Evolutionary conservation across 768 basidiomycete genomes (phyloP), one percentile per base, ranked within the genome.

Genomic region (Fomitopsis pulvina): DNA sequence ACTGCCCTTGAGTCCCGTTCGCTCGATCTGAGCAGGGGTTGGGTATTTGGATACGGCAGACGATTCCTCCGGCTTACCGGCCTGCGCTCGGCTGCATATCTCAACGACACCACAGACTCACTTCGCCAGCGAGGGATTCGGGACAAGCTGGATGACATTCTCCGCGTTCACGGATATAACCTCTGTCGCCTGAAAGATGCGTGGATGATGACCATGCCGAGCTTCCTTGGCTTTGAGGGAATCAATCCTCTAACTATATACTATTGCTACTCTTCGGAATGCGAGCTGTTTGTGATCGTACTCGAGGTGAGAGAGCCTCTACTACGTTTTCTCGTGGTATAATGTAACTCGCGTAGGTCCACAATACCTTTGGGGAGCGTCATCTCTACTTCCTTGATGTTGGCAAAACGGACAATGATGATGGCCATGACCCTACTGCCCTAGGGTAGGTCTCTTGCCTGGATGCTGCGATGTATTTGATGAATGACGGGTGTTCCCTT

Each of bases 171-270:
- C 3, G 46, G 56, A 22, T 20, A 48, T 28, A 25, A 40, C 20
- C n/a, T 4, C 7, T 7, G 12, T 22, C 21, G 14, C n/a, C 29
- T 83, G 4, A 66, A 71, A 5, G 79, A 79, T 51, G 74, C 77
- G 0, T 90, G 84, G 83, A 76, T 87, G 70, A 68, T 87, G 66
- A 84, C 85, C 2, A 85, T 86, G 80, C 85, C 85, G 2, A 79
- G 75, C 46, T 77, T 79, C 45, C 51, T 82, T 25, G 85, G 85
- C 0, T 76, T 72, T 45, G 80, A 84, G 59, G 86, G 82, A 0
- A 82, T 86, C 47, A 87, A 87, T 51, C 86, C 86, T 0, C 64
- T 87, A 38, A 80, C 80, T 1, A 78, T 83, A 22, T 86, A 85
- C 63, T 85, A 79, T 54, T 76, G 79, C 58, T 87, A 87, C 59